Conservation (phyloP, 768 basidiomycete species). For the Mycena maculata region DNA sequence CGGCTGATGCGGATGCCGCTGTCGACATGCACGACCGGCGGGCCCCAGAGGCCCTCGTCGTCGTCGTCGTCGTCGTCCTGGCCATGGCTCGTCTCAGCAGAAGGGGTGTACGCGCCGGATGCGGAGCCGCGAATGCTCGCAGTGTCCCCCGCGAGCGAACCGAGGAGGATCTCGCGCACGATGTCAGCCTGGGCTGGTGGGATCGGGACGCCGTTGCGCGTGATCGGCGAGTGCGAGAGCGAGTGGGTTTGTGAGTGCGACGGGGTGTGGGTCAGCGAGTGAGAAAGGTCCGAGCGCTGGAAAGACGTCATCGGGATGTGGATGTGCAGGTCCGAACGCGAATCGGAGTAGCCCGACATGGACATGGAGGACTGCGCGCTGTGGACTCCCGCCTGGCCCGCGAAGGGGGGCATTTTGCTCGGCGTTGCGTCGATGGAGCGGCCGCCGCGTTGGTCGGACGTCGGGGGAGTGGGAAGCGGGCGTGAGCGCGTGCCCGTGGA, state of each 20-base stretch:
- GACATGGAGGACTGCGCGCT: conserved; percentile 29
- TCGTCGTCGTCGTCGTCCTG: neutral
- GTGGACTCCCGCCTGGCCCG: neutral
- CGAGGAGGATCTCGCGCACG: conserved; percentile 21
- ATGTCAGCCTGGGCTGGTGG: conserved; percentile 23
- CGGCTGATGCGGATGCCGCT: conserved; percentile 31
- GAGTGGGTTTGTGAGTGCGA: conserved; percentile 8
- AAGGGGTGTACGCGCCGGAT: neutral
- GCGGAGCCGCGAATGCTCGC: neutral
- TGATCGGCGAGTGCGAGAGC: conserved; percentile 28
- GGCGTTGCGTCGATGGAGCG: conserved; percentile 29
- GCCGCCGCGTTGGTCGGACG: conserved; percentile 14
- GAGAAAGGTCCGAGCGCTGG: neutral
- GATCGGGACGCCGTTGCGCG: conserved; percentile 31
- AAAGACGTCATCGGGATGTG: conserved; percentile 28
- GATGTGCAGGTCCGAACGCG: conserved; percentile 28
- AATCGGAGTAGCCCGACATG: conserved; percentile 6
- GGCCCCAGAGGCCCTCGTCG: neutral
- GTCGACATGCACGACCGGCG: conserved; percentile 22
- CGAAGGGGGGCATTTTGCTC: conserved; percentile 8
- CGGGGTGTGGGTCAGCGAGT: neutral
- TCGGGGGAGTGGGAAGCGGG: conserved; percentile 6
- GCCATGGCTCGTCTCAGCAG: neutral
- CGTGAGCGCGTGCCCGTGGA: neutral
- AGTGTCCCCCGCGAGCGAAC: neutral